These are phyloP conservation scores for Iris pallida DNA, from an alignment of 116 monocot genomes.

Conservation along the genomic window DNA sequence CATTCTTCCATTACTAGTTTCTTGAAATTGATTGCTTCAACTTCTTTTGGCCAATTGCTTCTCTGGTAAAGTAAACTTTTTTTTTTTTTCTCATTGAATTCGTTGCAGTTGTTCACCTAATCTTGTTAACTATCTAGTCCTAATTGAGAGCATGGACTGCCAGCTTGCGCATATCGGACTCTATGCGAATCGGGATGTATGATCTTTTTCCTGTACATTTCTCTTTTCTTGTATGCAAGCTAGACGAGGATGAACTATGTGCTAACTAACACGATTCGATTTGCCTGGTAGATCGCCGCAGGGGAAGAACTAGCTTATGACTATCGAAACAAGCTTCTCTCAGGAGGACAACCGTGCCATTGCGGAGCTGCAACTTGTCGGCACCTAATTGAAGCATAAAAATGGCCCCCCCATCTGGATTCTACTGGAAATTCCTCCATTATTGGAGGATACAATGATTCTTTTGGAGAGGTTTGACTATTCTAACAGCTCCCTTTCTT, in stretches of 20 bases:
- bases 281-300: conserved; percentile 41
- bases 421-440: background rate
- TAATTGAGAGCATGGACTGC: conserved; percentile 91
- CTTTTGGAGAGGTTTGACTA: conserved; percentile 1
- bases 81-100: conserved; percentile 2
- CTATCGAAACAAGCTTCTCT: conserved; percentile 47
- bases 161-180: conserved; percentile 92
- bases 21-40: no score
- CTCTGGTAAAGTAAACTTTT: background rate
- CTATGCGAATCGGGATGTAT: conserved; percentile 76
- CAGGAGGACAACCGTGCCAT: conserved; percentile 59
- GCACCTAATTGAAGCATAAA: conserved; percentile 32
- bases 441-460: background rate
- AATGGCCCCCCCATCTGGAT: background rate
- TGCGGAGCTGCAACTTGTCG: conserved; percentile 67
- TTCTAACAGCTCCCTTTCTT: background rate
- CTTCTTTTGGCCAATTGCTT: background rate
- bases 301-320: conserved; percentile 88
- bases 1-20: background rate
- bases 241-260: background rate
- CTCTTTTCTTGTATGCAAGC: background rate
- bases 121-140: conserved; percentile 66
- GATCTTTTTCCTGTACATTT: conserved; percentile 11
- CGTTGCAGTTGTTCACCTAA: conserved; percentile 78
- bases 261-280: background rate